Percentiles rank a stretch among this genome's conserved stretches.
Evolutionary conservation across 345 rosid genomes (phyloP).

Genomic region (Aethionema arabicum): DNA sequence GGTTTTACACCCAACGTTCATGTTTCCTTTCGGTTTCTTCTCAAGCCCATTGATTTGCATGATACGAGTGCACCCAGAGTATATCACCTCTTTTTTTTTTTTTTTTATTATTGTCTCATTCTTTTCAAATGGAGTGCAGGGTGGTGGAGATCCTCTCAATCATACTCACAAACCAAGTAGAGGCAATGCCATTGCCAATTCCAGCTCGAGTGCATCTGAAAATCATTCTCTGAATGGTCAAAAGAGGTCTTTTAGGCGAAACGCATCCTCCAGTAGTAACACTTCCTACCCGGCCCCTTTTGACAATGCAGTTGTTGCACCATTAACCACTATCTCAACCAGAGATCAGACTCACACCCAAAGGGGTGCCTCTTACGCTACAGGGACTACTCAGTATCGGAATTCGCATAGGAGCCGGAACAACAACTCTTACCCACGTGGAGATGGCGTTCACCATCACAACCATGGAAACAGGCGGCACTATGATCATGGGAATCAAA

Average conservation of each 20-base stretch:
- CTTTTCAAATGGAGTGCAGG: conserved; percentile 36
- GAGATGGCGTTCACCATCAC: conserved; percentile 25
- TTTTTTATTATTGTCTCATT: not conserved
- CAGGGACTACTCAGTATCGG: conserved; percentile 53
- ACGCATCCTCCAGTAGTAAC: conserved; percentile 17
- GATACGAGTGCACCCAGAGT: no score
- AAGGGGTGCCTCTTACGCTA: conserved; percentile 44
- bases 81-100: not conserved
- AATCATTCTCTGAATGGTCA: conserved; percentile 14
- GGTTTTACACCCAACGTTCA: no score
- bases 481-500: conserved; percentile 23
- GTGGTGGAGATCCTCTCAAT: conserved; percentile 30
- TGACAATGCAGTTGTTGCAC: conserved; percentile 2
- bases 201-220: conserved; percentile 6
- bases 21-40: no score
- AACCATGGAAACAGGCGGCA: conserved; percentile 29
- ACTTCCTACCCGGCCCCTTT: not conserved
- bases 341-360: conserved; percentile 48
- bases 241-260: conserved; percentile 29
- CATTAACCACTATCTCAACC: conserved; percentile 45
- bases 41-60: no score
- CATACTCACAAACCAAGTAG: not conserved
- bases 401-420: conserved; percentile 58
- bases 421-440: conserved; percentile 31
- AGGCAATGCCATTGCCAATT: not conserved